Evolutionary conservation across 1,139 yeast species (phyloP).

Genomic region (Magnusiomyces sp.): DNA sequence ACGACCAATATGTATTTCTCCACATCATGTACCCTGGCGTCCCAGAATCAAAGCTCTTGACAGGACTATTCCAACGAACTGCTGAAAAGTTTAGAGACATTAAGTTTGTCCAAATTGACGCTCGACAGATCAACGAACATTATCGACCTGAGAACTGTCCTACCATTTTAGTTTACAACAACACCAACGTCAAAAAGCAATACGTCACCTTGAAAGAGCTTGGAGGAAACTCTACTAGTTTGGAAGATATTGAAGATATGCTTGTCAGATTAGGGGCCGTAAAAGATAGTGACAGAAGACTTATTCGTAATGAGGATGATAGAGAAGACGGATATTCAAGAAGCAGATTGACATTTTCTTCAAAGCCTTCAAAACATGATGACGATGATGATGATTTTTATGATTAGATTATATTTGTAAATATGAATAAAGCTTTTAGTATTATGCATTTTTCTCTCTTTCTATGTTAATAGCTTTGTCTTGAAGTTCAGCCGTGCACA

Average conservation of each 20-base stretch:
- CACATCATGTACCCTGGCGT: conserved; percentile 67
- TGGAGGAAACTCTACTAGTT: conserved; percentile 72
- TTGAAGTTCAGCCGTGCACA: not conserved
- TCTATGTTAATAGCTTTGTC: not conserved
- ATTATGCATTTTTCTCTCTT: not conserved
- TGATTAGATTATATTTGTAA: conserved; percentile 5
- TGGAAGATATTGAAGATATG: conserved; percentile 62
- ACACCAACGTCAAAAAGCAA: conserved; percentile 70
- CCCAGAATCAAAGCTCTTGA: conserved; percentile 64
- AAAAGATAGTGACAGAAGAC: conserved; percentile 54
- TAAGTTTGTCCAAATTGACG: conserved; percentile 86
- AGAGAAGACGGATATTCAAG: conserved; percentile 20
- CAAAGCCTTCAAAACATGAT: not conserved
- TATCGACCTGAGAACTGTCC: conserved; percentile 90
- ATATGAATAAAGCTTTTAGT: no score
- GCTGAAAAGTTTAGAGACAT: conserved; percentile 46
- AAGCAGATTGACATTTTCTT: no score
- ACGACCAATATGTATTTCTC: conserved; percentile 50
- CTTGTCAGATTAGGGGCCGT: conserved; percentile 61
- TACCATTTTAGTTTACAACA: conserved; percentile 70
- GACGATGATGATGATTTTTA: conserved; percentile 15
- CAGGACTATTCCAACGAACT: conserved; percentile 41
- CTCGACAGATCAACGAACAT: conserved; percentile 79
- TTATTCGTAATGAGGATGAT: conserved; percentile 54
- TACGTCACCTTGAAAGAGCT: conserved; percentile 67